Conservation (phyloP, 2,329 filamentous ascomycete genomes). For the Teratosphaeria pseudoeucalypti region DNA sequence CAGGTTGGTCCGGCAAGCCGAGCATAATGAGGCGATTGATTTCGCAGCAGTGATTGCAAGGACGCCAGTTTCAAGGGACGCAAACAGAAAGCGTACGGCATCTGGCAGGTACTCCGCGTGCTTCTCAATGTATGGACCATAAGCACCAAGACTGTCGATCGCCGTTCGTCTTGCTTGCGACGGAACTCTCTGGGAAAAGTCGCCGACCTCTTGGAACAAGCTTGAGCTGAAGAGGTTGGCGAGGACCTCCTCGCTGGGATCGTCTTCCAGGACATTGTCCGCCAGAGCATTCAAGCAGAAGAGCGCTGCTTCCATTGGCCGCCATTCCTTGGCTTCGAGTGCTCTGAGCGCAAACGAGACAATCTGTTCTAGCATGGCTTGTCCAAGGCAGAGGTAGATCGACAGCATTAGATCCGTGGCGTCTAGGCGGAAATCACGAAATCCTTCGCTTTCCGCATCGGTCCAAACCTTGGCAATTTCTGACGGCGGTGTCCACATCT, state of each 20-base stretch:
- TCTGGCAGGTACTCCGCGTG: slow-evolving; percentile 57
- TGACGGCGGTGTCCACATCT: slow-evolving; percentile 45
- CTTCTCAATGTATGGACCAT: slow-evolving; percentile 66
- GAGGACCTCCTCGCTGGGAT: slow-evolving; percentile 49
- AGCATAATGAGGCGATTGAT: slow-evolving; percentile 64
- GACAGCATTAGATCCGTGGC: slow-evolving; percentile 69
- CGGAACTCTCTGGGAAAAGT: slow-evolving; percentile 41
- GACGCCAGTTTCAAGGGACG: slow-evolving; percentile 47
- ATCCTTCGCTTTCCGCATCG: slow-evolving; percentile 42
- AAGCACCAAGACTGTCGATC: slow-evolving; percentile 59
- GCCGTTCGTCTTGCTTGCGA: slow-evolving; percentile 56
- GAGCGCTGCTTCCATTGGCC: slow-evolving; percentile 42
- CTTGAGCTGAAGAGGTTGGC: slow-evolving; percentile 54
- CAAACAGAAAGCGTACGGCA: slow-evolving; percentile 65
- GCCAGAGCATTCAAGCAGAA: slow-evolving; percentile 57
- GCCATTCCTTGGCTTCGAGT: slow-evolving; percentile 35
- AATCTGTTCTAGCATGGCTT: slow-evolving; percentile 37
- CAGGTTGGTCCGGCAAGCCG: slow-evolving; percentile 61
- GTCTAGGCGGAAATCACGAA: slow-evolving; percentile 59
- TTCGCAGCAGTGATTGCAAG: slow-evolving; percentile 61
- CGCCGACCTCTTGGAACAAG: slow-evolving; percentile 42
- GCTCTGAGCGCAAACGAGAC: slow-evolving; percentile 34
- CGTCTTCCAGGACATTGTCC: slow-evolving; percentile 52
- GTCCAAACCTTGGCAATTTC: slow-evolving; percentile 55
- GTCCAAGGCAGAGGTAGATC: slow-evolving; percentile 48